Base-by-base conservation (phyloP, 345 rosid species). In the Triadica sebifera region DNA sequence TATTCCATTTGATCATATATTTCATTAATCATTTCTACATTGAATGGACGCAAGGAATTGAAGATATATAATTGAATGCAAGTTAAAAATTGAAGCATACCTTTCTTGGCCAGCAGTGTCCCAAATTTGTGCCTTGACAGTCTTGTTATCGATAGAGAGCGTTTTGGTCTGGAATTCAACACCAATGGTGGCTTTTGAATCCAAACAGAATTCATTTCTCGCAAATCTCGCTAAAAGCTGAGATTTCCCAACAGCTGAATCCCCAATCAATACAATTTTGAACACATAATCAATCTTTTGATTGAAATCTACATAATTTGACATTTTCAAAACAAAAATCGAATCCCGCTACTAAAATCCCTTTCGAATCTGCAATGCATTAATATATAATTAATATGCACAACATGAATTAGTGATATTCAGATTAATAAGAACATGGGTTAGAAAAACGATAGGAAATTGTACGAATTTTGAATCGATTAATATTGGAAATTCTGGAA, bases 341-440 rank as follows among this genome's bases (percentile, higher is more conserved):
- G 50, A 76, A 53, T 56, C 51, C 38, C 46, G 20, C 62, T 29
- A 11, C 11, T 55, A 55, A 37, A 58, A 64, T 56, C 51, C 16
- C 39, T 41, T 43, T 55, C 25, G 37, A 78, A 82, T 52, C 79
- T 61, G 62, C 68, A 59, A 37, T 5, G 15, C n/a, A 69, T 4
- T 68, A 39, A 50, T 70, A 80, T 19, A 61, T 71, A 39, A 65
- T 15, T 29, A 1, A 29, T 29, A 29, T 29, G 2, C 34, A 24
- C 39, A 73, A n/a, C n/a, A 13, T 4, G 10, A 19, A 15, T 53
- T 46, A 19, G 37, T 17, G 4, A 24, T 50, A 16, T 46, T 39
- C 45, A 22, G 56, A 61, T 71, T 58, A 53, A 53, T 77, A 47
- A 49, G 39, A 71, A 72, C 17, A 58, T 34, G 19, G 7, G 34